Evolutionary conservation across 345 rosid genomes (phyloP).

Genomic region (Eucalyptus grandis): DNA sequence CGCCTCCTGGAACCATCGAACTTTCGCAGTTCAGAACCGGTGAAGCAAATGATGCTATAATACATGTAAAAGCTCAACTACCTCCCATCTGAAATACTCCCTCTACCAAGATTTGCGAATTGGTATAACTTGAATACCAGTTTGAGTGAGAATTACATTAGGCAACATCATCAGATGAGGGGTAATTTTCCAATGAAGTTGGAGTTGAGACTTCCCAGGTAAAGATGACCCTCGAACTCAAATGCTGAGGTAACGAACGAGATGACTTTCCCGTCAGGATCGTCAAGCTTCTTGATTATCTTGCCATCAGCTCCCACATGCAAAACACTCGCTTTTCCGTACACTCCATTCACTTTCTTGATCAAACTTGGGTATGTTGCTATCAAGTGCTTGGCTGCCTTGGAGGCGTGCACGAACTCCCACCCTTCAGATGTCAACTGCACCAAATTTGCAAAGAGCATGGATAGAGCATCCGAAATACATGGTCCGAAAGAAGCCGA

Average conservation of each 20-base stretch:
- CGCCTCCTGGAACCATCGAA: neutral
- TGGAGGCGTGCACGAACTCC: conserved; percentile 31
- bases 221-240: conserved; percentile 38
- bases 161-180: neutral
- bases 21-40: neutral
- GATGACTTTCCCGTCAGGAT: conserved; percentile 24
- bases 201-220: conserved; percentile 25
- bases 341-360: neutral
- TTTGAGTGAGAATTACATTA: neutral
- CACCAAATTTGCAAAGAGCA: neutral
- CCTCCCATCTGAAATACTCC: neutral
- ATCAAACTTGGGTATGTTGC: conserved; percentile 10
- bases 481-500: neutral
- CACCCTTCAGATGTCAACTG: conserved; percentile 7
- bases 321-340: conserved; percentile 13
- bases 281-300: conserved; percentile 20
- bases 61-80: neutral
- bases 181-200: conserved; percentile 28
- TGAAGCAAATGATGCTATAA: neutral
- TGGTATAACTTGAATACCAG: neutral
- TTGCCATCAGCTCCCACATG: conserved; percentile 32
- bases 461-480: neutral
- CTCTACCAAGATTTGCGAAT: neutral
- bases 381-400: conserved; percentile 10
- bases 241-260: conserved; percentile 32